A percentile compares a stretch with the other conserved stretches of the same genome.
Evolutionary conservation across 805 yeast species (phyloP).

Genomic region (Saccharomycodes ludwigii): DNA sequence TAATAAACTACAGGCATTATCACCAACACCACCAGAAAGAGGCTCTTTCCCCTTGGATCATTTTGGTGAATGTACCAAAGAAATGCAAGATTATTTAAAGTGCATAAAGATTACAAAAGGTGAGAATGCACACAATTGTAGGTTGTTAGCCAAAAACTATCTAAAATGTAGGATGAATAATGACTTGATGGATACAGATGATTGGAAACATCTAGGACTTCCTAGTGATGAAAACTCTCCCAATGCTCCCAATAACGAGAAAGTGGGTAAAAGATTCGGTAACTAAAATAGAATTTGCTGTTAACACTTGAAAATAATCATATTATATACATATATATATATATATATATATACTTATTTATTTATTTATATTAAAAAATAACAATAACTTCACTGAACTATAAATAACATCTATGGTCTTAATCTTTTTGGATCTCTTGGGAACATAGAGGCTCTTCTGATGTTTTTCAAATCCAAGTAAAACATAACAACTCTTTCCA

Average conservation of each 20-base stretch:
- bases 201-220: conserved; percentile 50
- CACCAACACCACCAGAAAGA: conserved; percentile 90
- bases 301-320: neutral
- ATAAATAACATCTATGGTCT: conserved; percentile 42
- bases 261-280: neutral
- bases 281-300: neutral
- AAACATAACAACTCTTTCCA: conserved; percentile 98
- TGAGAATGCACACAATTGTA: conserved; percentile 83
- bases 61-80: conserved; percentile 62
- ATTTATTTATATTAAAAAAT: neutral
- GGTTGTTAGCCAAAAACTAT: conserved; percentile 71
- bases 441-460: conserved; percentile 97
- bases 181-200: conserved; percentile 45
- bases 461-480: conserved; percentile 93
- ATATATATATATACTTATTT: neutral
- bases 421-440: conserved; percentile 94
- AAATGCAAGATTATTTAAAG: conserved; percentile 62
- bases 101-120: conserved; percentile 72
- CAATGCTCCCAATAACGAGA: neutral
- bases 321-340: neutral
- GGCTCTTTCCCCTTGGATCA: conserved; percentile 96
- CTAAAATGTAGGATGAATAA: conserved; percentile 83
- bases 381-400: neutral
- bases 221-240: conserved; percentile 29
- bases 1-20: conserved; percentile 34